Evolutionary conservation across 805 yeast species (phyloP).

Genomic region (Komagataella pseudopastoris): DNA sequence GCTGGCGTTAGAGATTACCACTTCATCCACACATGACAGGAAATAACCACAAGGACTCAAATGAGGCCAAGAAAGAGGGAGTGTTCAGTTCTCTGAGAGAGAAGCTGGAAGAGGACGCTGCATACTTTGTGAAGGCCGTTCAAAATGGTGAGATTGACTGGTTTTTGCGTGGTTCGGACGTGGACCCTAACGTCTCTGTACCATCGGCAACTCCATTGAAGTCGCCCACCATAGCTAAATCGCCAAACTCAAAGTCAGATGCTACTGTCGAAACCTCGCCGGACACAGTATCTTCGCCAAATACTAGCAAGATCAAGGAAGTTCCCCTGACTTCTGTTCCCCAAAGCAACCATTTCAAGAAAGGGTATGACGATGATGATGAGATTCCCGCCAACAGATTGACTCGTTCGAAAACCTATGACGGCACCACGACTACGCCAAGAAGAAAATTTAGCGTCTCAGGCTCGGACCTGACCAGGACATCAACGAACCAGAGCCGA

Average conservation of each 20-base stretch:
- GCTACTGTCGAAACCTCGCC: background rate
- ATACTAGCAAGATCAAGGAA: background rate
- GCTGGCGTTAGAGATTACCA: background rate
- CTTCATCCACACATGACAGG: background rate
- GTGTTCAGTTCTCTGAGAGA: background rate
- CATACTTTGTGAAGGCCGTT: background rate
- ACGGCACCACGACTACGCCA: background rate
- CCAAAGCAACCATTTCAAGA: background rate
- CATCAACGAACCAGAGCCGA: background rate
- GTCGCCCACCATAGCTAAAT: background rate
- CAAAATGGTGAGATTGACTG: constrained; percentile 1
- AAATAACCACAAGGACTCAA: background rate
- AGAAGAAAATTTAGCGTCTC: background rate
- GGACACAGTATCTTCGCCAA: background rate
- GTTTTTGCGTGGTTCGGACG: background rate
- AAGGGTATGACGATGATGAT: background rate
- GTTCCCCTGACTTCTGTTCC: background rate
- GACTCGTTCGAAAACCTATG: background rate
- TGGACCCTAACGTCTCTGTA: background rate
- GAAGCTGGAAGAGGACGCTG: constrained; percentile 1
- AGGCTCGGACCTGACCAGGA: background rate
- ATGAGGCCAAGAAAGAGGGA: background rate
- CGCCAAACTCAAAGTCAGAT: background rate
- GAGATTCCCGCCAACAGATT: background rate
- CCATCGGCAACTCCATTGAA: background rate